A percentile compares a stretch with the other conserved stretches of the same genome.
phyloP scores from a whole-genome alignment of 306 rosid species.

The Styphnolobium japonicum region DNA sequence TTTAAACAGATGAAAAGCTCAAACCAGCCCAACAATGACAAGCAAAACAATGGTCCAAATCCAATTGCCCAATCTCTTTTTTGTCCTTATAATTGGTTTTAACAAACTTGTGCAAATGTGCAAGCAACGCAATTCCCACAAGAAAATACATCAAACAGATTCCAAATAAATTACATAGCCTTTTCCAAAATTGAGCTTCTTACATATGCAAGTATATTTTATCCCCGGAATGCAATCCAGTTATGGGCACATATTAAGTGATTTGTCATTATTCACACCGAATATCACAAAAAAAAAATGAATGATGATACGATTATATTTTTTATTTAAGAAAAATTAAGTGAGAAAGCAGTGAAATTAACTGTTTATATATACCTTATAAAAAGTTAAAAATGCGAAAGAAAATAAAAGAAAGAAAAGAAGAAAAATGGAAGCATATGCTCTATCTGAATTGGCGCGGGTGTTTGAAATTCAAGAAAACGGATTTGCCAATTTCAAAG shows the following conservation, averaged over 20 bases:
- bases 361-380: neutral
- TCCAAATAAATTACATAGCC: neutral
- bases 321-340: too few species aligned
- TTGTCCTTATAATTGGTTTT: constrained; percentile 20
- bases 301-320: neutral
- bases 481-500: constrained; percentile 24
- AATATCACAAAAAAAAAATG: too few species aligned
- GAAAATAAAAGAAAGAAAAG: neutral
- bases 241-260: neutral
- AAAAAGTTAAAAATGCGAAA: neutral
- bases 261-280: neutral
- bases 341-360: neutral
- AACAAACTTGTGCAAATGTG: constrained; percentile 29
- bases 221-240: neutral
- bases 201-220: neutral
- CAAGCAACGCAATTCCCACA: constrained; percentile 5
- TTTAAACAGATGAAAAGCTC: constrained; percentile 13
- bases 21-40: constrained; percentile 27
- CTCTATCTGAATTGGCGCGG: constrained; percentile 37
- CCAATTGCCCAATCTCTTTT: constrained; percentile 12
- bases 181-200: constrained; percentile 4
- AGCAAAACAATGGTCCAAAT: constrained; percentile 8
- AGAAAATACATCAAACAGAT: constrained; percentile 11
- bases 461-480: constrained; percentile 41
- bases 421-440: constrained; percentile 6